Conservation (phyloP, 139 green algal species). For the Picochlorum sp. region DNA sequence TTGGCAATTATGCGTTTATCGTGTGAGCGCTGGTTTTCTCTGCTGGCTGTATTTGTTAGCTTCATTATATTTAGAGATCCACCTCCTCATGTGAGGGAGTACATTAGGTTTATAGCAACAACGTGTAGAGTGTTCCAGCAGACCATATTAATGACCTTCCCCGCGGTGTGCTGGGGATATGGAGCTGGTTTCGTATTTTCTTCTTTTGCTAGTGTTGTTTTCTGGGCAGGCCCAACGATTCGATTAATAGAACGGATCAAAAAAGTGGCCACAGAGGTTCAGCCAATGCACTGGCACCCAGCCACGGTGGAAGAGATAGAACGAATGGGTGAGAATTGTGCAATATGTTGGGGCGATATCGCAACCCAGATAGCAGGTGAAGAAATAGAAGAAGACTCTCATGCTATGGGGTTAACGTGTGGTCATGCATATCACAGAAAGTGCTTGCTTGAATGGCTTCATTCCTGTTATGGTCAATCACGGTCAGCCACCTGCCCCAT, state of each 20-base stretch:
- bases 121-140: constrained; percentile 53
- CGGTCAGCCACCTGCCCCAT: constrained; percentile 60
- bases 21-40: constrained; percentile 75
- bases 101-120: constrained; percentile 39
- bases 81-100: constrained; percentile 7
- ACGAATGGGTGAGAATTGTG: constrained; percentile 64
- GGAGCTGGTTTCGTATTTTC: constrained; percentile 68
- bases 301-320: constrained; percentile 58
- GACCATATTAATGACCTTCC: constrained; percentile 66
- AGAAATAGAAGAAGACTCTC: background rate
- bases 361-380: background rate
- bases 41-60: constrained; percentile 50
- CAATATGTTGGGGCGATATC: constrained; percentile 71
- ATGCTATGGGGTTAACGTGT: constrained; percentile 45
- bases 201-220: constrained; percentile 58
- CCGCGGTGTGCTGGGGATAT: constrained; percentile 79
- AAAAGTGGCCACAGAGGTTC: constrained; percentile 11
- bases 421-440: constrained; percentile 65
- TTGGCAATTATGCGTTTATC: constrained; percentile 75
- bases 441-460: constrained; percentile 70
- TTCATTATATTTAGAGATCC: constrained; percentile 62
- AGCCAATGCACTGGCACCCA: constrained; percentile 26
- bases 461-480: constrained; percentile 51
- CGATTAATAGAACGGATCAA: constrained; percentile 12
- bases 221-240: constrained; percentile 51